Base-by-base conservation (phyloP, 2,329 filamentous ascomycete genomes). In the Coniochaeta prunicola region DNA sequence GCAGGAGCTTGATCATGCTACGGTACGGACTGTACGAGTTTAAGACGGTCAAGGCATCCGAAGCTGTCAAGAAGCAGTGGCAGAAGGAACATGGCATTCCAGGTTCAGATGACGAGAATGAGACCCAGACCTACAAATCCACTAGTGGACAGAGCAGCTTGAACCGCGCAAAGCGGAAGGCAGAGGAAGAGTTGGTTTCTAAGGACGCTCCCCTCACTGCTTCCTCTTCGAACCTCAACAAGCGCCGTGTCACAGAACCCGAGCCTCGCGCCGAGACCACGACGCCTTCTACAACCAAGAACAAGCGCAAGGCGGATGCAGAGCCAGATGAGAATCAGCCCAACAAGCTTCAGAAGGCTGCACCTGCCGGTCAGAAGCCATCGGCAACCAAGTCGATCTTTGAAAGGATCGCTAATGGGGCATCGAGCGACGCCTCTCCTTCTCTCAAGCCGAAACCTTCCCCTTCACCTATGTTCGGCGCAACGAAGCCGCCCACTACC, bases 1-100 rank as follows among this genome's bases (percentile, higher is more conserved):
- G 82, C 66, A 76, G 83, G 55, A 83, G 81, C 64, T 72, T 86
- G 48, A 85, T 86, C 59, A 78, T 86, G 70, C 67, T 86, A 59
- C 80, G 82, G 54, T 86, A 86, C 61, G 83, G 82, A 2, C 76
- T 85, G 1, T 86, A 85, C 65, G 80, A 85, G 65, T 86, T 85
- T 71, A 83, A 85, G 71, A 85, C 81, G 19, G 78, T 85, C 45
- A 83, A 83, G 65, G 81, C 82, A 1, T 83, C 82, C 0, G 79
- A 78, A 61, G 80, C 83, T 40, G 75, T 84, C 9, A 73, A 85
- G 58, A 81, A 79, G 68, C 80, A 80, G 64, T 86, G 83, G 83
- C 80, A 81, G 66, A 71, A 78, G 45, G 79, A 80, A 58, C 78
- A 85, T 64, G 80, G 80, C 33, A 74, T 86, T 24, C 78, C 80